Evolutionary conservation across 495 filamentous ascomycete genomes (phyloP).

Genomic region (Cryomyces minteri): DNA sequence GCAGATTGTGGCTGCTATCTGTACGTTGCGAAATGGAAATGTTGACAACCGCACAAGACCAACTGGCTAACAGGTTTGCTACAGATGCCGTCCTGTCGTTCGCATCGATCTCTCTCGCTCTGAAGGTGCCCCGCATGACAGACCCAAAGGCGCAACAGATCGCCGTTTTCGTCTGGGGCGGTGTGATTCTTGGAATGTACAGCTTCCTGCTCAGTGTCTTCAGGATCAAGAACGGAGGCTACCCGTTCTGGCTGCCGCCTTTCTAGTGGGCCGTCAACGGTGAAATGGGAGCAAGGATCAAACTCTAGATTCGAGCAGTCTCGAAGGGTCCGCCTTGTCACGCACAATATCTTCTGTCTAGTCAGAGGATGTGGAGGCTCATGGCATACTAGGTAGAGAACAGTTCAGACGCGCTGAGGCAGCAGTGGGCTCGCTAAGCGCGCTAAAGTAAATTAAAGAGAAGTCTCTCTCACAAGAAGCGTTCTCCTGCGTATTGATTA

Average conservation of each 20-base stretch:
- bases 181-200: conserved; percentile 63
- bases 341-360: too few species aligned
- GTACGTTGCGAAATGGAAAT: conserved; percentile 35
- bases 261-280: conserved; percentile 29
- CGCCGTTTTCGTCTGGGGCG: conserved; percentile 66
- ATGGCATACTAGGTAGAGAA: too few species aligned
- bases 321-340: too few species aligned
- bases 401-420: too few species aligned
- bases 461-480: too few species aligned
- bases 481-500: too few species aligned
- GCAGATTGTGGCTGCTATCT: conserved; percentile 87
- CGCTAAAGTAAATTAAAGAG: too few species aligned
- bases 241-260: conserved; percentile 85
- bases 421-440: too few species aligned
- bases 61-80: background rate
- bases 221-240: conserved; percentile 83
- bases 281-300: too few species aligned
- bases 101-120: conserved; percentile 67
- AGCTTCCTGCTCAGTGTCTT: conserved; percentile 91
- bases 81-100: conserved; percentile 87
- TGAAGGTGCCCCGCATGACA: conserved; percentile 78
- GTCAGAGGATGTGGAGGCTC: too few species aligned
- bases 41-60: too few species aligned
- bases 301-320: too few species aligned
- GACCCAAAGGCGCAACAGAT: conserved; percentile 64